Base-by-base conservation (phyloP, 495 filamentous ascomycete species). In the Aspergillus cavernicola region DNA sequence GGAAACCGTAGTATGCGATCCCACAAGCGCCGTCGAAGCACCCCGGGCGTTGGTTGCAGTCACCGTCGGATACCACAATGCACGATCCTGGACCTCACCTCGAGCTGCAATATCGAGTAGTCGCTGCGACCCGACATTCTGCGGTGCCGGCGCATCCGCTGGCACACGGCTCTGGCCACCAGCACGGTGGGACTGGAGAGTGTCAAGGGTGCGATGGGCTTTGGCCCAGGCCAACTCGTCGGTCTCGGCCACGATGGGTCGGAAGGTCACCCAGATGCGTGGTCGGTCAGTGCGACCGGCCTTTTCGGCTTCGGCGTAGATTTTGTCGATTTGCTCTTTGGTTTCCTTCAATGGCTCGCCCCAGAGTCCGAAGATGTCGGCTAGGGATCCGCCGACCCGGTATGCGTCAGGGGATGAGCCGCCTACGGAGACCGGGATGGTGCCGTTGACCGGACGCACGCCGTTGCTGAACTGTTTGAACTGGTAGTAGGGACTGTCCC, bases 361-460 rank as follows among this genome's bases (percentile, higher is more conserved):
- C 78, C 78, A 81, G 6, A 81, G 69, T 1, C 78, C 78, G 61
- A 81, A 81, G 41, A 81, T 81, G 48, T 81, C 78, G 9, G 67
- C 77, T 1, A 79, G 67, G 0, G 68, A 66, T 26, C 78, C 78
- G 18, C 78, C 78, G 36, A 81, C 65, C 16, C 76, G 69, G 55
- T 81, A 81, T 1, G 78, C 78, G 13, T 75, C 78, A 28, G 74
- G 74, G 0, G 75, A 78, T 3, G 76, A 79, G 0, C 78, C 78
- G 8, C 78, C 78, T 6, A 81, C 77, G 0, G 77, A 80, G 2
- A 81, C 70, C 0, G 76, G 72, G 46, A 81, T 78, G 19, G 60
- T 66, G 11, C 74, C 75, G 50, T 77, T 76, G 10, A 66, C 59
- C 0, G 78, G 78, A 0, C 73, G 69, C 19, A 81, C 76, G 3